Conservation (phyloP, 768 basidiomycete species). For the Tephrocybe sp. region DNA sequence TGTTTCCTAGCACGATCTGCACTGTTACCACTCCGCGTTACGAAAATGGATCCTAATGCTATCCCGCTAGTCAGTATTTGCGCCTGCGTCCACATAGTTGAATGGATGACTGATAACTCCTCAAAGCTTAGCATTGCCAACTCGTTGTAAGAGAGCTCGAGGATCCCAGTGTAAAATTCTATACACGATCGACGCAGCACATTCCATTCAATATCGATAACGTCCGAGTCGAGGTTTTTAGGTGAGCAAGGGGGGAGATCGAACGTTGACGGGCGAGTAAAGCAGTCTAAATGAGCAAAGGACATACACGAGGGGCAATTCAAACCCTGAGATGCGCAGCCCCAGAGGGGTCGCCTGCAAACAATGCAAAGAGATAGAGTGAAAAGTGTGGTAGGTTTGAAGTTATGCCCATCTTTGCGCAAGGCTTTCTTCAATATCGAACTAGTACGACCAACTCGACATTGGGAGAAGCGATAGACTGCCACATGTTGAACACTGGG, state of each 20-base stretch:
- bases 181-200: conserved; percentile 58
- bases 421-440: conserved; percentile 19
- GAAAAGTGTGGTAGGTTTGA: conserved; percentile 66
- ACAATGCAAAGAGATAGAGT: conserved; percentile 68
- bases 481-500: conserved; percentile 54
- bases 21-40: conserved; percentile 36
- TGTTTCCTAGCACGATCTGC: conserved; percentile 28
- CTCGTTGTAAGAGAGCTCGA: conserved; percentile 43
- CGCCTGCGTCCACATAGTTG: conserved; percentile 64
- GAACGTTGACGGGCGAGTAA: conserved; percentile 20
- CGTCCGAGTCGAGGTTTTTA: conserved; percentile 36
- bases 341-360: conserved; percentile 77
- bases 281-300: conserved; percentile 60
- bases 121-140: conserved; percentile 57
- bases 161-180: conserved; percentile 47
- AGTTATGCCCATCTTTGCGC: conserved; percentile 44
- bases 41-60: conserved; percentile 61
- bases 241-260: conserved; percentile 39
- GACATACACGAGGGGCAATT: conserved; percentile 62
- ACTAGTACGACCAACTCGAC: conserved; percentile 33
- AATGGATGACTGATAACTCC: conserved; percentile 62
- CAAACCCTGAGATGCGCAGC: conserved; percentile 58
- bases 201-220: conserved; percentile 52
- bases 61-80: conserved; percentile 70
- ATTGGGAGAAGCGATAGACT: conserved; percentile 58